phyloP scores from a whole-genome alignment of 495 filamentous ascomycete genomes.

The Penicillium arizonense region DNA sequence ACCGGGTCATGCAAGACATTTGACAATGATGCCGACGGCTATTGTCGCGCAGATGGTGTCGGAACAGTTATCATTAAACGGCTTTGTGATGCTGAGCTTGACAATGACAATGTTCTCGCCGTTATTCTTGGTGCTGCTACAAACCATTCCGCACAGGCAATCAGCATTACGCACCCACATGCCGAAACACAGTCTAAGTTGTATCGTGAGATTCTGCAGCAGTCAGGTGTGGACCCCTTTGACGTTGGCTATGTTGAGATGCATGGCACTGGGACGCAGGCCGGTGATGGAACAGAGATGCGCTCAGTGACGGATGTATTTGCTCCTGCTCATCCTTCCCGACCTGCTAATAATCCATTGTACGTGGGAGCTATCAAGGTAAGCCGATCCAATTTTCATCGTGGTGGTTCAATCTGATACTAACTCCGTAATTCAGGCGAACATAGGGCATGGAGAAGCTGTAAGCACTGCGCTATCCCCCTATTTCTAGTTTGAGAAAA shows the following conservation, averaged over 20 bases:
- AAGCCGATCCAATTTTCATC: too few species aligned
- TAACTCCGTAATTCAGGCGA: constrained; percentile 16
- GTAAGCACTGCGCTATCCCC: not conserved
- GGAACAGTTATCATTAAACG: constrained; percentile 45
- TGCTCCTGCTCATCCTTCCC: constrained; percentile 5
- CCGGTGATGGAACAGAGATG: constrained; percentile 36
- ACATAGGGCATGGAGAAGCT: constrained; percentile 43
- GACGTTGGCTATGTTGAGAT: constrained; percentile 53
- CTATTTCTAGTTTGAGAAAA: too few species aligned
- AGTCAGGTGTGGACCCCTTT: constrained; percentile 44
- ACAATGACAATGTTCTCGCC: constrained; percentile 45
- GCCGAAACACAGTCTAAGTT: constrained; percentile 46
- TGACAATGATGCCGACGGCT: constrained; percentile 67
- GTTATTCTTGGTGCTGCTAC: constrained; percentile 35
- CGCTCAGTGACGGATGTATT: constrained; percentile 27
- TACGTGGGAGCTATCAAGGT: constrained; percentile 28
- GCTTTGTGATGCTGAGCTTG: constrained; percentile 43
- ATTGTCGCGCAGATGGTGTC: constrained; percentile 57
- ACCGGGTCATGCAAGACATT: constrained; percentile 67
- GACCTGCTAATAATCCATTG: constrained; percentile 7
- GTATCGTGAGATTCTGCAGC: constrained; percentile 39
- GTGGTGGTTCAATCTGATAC: too few species aligned
- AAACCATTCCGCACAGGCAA: constrained; percentile 46
- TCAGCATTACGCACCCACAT: constrained; percentile 47
- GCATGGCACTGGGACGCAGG: constrained; percentile 47